Conservation (phyloP, 805 yeast genomes). For the Yarrowia deformans region DNA sequence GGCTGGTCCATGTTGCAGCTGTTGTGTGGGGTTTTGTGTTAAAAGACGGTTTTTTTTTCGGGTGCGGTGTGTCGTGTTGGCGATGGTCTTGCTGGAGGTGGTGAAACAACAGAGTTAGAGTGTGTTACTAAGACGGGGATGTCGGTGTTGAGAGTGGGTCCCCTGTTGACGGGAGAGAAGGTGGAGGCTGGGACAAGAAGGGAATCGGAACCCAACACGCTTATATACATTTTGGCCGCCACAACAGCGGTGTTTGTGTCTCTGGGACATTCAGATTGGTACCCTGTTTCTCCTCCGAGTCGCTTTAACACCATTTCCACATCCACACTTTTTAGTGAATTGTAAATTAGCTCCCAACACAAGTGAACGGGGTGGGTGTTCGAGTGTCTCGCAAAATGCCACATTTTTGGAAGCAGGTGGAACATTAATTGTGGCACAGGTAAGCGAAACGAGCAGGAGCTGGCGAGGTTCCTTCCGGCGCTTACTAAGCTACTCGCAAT, state of each 20-base stretch:
- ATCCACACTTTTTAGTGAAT: constrained; percentile 1
- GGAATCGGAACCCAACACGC: not conserved
- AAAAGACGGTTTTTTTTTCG: not conserved
- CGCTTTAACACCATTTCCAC: not conserved
- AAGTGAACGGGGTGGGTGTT: not conserved
- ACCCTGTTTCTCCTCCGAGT: not conserved
- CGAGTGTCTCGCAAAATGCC: constrained; percentile 1
- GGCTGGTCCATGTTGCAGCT: constrained; percentile 41
- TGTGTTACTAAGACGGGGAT: constrained; percentile 12
- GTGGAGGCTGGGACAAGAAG: not conserved
- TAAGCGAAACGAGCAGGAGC: not conserved
- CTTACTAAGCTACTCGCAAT: not conserved
- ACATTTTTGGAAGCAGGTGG: not conserved
- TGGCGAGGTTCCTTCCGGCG: no score
- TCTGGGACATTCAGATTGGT: not conserved
- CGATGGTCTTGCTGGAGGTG: constrained; percentile 33
- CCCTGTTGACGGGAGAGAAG: not conserved
- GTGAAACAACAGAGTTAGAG: constrained; percentile 33
- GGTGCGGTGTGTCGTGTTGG: constrained; percentile 11
- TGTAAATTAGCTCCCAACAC: constrained; percentile 30
- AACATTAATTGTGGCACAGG: not conserved
- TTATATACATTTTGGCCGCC: not conserved
- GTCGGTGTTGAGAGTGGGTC: not conserved
- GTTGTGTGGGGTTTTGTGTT: not conserved
- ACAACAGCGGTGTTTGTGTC: not conserved